These are phyloP conservation scores for Spathaspora passalidarum DNA, from an alignment of 805 yeast genomes.

Conservation along the genomic window DNA sequence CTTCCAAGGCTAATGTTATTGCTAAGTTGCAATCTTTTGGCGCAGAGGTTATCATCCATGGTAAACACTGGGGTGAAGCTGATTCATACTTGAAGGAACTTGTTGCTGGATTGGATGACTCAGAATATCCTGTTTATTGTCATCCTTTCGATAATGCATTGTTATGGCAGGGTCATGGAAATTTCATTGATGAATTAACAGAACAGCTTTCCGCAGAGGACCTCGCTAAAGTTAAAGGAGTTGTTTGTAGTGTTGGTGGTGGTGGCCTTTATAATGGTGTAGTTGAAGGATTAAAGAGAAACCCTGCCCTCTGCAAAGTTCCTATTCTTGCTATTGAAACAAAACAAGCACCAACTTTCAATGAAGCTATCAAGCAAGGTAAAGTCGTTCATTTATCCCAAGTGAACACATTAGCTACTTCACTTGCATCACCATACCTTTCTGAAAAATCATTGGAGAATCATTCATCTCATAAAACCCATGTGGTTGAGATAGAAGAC, in stretches of 20 bases:
- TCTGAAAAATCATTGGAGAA: slow-evolving; percentile 17
- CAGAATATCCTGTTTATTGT: slow-evolving; percentile 22
- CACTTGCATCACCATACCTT: slow-evolving; percentile 28
- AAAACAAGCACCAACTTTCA: slow-evolving; percentile 21
- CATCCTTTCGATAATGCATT: slow-evolving; percentile 31
- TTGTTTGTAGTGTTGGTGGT: slow-evolving; percentile 34
- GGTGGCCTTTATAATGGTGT: slow-evolving; percentile 32
- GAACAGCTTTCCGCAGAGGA: slow-evolving; percentile 15
- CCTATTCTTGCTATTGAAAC: slow-evolving; percentile 29
- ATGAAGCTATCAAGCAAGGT: slow-evolving; percentile 17
- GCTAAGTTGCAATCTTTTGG: slow-evolving; percentile 17
- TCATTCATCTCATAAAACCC: slow-evolving; percentile 15
- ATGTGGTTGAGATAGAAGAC: slow-evolving; percentile 20
- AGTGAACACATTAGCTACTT: slow-evolving; percentile 23
- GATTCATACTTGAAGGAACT: slow-evolving; percentile 19
- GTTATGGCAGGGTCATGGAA: slow-evolving; percentile 32
- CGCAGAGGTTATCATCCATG: slow-evolving; percentile 22
- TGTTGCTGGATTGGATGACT: slow-evolving; percentile 12
- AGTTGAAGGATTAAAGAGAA: slow-evolving; percentile 20
- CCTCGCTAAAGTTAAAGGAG: slow-evolving; percentile 19
- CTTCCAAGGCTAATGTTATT: slow-evolving; percentile 17
- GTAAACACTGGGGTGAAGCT: slow-evolving; percentile 33
- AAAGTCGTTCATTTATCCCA: slow-evolving; percentile 16
- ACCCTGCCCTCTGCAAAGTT: slow-evolving; percentile 10
- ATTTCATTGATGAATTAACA: slow-evolving; percentile 16